phyloP scores from a whole-genome alignment of 2,329 filamentous ascomycete genomes.

The Fusarium pseudoanthophilum region DNA sequence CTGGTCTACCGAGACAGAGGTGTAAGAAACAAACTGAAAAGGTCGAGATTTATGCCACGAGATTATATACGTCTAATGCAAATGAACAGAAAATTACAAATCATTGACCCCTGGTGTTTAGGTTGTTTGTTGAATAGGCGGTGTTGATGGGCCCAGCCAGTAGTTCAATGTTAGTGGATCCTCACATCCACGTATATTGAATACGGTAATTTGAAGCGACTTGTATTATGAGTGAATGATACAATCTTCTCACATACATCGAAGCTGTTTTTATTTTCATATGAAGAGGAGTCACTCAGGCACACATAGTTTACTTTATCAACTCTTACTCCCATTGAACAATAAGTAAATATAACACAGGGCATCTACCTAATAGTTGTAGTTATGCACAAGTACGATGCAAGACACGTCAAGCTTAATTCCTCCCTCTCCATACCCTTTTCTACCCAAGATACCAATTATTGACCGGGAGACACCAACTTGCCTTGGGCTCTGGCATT shows the following conservation, averaged over 20 bases:
- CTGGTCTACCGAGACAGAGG: background rate
- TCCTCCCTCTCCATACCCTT: constrained; percentile 21
- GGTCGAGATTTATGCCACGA: background rate
- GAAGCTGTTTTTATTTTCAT: background rate
- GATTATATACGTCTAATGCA: constrained; percentile 14
- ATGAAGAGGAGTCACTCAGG: too few species aligned
- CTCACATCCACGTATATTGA: background rate
- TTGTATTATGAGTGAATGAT: background rate
- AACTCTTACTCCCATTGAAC: constrained; percentile 38
- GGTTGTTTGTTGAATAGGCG: constrained; percentile 37
- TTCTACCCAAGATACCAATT: constrained; percentile 51
- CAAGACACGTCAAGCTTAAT: constrained; percentile 40
- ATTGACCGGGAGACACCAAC: constrained; percentile 90
- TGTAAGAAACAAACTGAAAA: background rate
- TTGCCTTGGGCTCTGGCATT: constrained; percentile 80
- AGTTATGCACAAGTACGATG: constrained; percentile 43
- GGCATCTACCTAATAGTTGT: constrained; percentile 43
- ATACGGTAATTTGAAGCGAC: background rate
- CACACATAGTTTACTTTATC: background rate
- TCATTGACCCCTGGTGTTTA: constrained; percentile 25
- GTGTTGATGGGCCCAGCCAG: constrained; percentile 32
- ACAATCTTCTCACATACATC: background rate
- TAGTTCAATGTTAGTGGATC: constrained; percentile 19
- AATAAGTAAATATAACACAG: constrained; percentile 46
- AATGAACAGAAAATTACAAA: constrained; percentile 25